A percentile compares a stretch with the other conserved stretches of the same genome.
phyloP scores from a whole-genome alignment of 768 basidiomycete species.

The Termitomyces sp. region DNA sequence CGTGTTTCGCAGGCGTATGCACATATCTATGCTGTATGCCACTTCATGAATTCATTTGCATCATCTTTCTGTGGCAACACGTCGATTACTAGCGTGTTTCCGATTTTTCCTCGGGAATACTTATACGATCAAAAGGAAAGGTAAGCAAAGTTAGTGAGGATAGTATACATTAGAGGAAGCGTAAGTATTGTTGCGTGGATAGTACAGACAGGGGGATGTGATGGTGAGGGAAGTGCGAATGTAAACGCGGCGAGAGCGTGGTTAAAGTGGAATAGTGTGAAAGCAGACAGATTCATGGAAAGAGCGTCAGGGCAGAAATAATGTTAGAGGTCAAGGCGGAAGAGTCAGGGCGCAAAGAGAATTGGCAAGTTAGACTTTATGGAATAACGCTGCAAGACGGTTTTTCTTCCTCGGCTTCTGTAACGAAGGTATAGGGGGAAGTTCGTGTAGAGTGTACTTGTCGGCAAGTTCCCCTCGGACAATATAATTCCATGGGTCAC shows the following conservation, averaged over 20 bases:
- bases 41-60: conserved; percentile 11
- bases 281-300: background rate
- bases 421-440: background rate
- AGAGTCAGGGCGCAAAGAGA: background rate
- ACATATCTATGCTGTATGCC: conserved; percentile 19
- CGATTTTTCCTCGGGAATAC: background rate
- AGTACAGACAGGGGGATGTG: background rate
- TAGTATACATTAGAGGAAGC: background rate
- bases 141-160: background rate
- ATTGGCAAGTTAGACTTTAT: background rate
- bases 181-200: no score
- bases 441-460: conserved; percentile 2
- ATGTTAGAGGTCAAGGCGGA: no score
- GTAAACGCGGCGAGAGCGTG: no score
- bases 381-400: conserved; percentile 2
- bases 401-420: background rate
- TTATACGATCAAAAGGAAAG: background rate
- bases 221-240: background rate
- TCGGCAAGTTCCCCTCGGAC: background rate
- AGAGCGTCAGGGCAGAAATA: background rate
- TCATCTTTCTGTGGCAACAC: conserved; percentile 1
- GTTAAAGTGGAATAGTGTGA: background rate
- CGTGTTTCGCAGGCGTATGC: conserved; percentile 17
- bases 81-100: background rate
- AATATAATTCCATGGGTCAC: conserved; percentile 9